A percentile compares a stretch with the other conserved stretches of the same genome.
Conservation (phyloP, 148 eudicot species). For the Cornus kousa region DNA sequence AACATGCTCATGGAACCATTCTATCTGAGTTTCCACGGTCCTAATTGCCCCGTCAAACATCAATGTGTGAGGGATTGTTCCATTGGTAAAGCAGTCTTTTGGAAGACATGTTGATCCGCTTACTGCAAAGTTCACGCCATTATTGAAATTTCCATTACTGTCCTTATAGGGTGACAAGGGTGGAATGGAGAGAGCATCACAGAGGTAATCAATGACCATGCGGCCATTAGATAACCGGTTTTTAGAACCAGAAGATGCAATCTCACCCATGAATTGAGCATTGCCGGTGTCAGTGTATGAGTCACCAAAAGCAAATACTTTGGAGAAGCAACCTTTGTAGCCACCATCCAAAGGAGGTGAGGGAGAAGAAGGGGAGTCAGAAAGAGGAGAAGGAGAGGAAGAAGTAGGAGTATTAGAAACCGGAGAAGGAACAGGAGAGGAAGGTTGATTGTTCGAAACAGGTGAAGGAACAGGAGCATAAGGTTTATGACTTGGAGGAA, state of each 20-base stretch:
- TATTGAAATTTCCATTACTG: slow-evolving; percentile 10
- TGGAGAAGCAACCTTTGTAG: slow-evolving; percentile 21
- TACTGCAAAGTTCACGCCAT: slow-evolving; percentile 30
- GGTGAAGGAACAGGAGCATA: neutral
- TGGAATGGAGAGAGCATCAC: slow-evolving; percentile 25
- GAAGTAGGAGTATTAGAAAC: no score
- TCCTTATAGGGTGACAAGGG: slow-evolving; percentile 16
- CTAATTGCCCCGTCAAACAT: neutral
- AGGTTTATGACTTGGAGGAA: no score
- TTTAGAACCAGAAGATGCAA: neutral
- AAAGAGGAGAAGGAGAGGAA: no score
- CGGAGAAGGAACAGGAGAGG: no score
- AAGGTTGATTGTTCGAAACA: no score
- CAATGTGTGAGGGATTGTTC: no score
- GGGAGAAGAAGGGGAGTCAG: no score
- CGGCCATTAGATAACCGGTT: slow-evolving; percentile 9
- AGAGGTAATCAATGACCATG: slow-evolving; percentile 22
- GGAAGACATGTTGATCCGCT: slow-evolving; percentile 22
- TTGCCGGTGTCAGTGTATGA: slow-evolving; percentile 27
- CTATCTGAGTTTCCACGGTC: slow-evolving; percentile 22
- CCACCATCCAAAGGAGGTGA: neutral
- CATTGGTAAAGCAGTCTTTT: slow-evolving; percentile 2
- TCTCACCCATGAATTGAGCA: slow-evolving; percentile 14
- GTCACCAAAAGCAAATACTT: slow-evolving; percentile 30
- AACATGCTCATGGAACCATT: slow-evolving; percentile 22